Evolutionary conservation across 768 basidiomycete species (phyloP).

Genomic region (Pulveroboletus sp.): DNA sequence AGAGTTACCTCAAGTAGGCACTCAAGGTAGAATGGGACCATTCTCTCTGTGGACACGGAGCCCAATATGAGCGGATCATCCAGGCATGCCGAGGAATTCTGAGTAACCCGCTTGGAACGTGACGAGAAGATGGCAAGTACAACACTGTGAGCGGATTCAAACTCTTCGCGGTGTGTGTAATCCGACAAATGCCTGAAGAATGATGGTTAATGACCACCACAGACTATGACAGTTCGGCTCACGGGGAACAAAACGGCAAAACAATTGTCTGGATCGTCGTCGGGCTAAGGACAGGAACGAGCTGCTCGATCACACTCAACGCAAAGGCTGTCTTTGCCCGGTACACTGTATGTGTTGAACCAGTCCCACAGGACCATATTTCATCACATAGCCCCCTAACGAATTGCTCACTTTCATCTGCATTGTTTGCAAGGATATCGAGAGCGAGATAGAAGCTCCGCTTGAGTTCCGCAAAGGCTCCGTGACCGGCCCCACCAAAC

Average conservation of each 20-base stretch:
- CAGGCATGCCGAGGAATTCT: slow-evolving; percentile 3
- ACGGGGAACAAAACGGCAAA: slow-evolving; percentile 64
- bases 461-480: slow-evolving; percentile 67
- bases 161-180: slow-evolving; percentile 62
- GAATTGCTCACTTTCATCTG: slow-evolving; percentile 35
- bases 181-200: slow-evolving; percentile 54
- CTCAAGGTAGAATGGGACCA: slow-evolving; percentile 70
- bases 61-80: slow-evolving; percentile 17
- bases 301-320: slow-evolving; percentile 73
- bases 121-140: slow-evolving; percentile 69
- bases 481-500: slow-evolving; percentile 60
- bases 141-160: slow-evolving; percentile 83
- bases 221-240: slow-evolving; percentile 26
- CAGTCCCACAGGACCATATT: slow-evolving; percentile 22
- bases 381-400: slow-evolving; percentile 35
- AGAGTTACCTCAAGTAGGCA: slow-evolving; percentile 63
- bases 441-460: slow-evolving; percentile 72
- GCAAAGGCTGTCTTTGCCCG: slow-evolving; percentile 53
- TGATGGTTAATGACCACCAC: background rate
- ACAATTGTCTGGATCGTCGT: slow-evolving; percentile 50
- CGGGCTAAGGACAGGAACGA: slow-evolving; percentile 56
- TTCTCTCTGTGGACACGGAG: slow-evolving; percentile 42
- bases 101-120: slow-evolving; percentile 39
- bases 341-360: slow-evolving; percentile 20
- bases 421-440: slow-evolving; percentile 56